Percentiles rank a stretch among this genome's conserved stretches.
These are phyloP conservation scores for Tetradesmus obliquus DNA, from an alignment of 139 green algal genomes.

Conservation along the genomic window DNA sequence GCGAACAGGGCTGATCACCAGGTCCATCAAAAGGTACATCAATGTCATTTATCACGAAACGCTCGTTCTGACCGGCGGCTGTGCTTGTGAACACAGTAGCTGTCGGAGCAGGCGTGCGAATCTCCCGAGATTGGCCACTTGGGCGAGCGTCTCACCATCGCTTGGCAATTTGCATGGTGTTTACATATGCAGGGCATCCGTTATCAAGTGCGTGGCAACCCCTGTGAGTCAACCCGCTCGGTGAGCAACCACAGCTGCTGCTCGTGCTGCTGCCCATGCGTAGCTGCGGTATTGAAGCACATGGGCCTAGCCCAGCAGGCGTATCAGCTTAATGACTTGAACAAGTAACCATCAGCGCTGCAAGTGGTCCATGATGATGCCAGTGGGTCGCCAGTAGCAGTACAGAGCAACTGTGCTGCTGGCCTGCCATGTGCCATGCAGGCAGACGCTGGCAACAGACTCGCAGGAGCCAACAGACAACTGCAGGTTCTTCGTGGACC, in stretches of 20 bases:
- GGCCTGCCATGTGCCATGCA: slow-evolving; percentile 1
- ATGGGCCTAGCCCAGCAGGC: neutral
- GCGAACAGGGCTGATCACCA: neutral
- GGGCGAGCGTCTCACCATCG: no score
- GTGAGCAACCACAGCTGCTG: neutral
- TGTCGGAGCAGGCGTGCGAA: neutral
- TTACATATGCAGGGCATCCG: neutral
- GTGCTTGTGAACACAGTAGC: neutral
- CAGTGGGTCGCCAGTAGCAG: neutral
- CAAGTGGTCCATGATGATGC: neutral
- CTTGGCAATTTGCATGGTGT: neutral
- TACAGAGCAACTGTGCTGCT: neutral
- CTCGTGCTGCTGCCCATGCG: neutral
- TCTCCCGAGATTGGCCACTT: neutral
- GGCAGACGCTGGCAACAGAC: neutral
- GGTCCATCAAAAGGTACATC: neutral
- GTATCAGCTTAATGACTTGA: neutral
- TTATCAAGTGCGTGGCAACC: slow-evolving; percentile 21
- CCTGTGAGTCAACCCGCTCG: neutral
- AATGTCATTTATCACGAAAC: neutral
- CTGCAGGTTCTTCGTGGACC: slow-evolving; percentile 39
- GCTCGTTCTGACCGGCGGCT: neutral
- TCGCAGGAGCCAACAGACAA: neutral
- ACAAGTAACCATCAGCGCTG: neutral
- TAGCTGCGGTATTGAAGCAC: neutral